Evolutionary conservation across 2,329 filamentous ascomycete genomes (phyloP).

Genomic region (Fusarium sacchari): DNA sequence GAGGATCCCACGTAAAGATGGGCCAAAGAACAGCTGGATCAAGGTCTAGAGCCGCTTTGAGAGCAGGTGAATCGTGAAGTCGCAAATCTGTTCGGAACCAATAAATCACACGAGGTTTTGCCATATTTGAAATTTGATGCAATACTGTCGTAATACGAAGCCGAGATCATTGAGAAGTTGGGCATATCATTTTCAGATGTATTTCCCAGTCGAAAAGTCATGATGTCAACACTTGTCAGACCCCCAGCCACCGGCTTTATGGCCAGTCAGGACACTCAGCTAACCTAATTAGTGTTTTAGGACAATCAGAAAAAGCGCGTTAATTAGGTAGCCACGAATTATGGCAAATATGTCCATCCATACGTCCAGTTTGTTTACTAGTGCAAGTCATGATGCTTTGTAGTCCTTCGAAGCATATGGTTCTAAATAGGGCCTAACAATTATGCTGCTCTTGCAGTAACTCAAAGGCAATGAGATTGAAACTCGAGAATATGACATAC

Average conservation of each 20-base stretch:
- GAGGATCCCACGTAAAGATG: conserved; percentile 83
- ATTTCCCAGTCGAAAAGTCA: conserved; percentile 30
- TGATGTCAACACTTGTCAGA: conserved; percentile 40
- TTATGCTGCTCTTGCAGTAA: not conserved
- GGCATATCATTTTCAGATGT: not conserved
- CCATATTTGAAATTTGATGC: conserved; percentile 37
- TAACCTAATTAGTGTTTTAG: not conserved
- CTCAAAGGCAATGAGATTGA: not conserved
- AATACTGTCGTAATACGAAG: not conserved
- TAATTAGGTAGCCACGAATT: not conserved
- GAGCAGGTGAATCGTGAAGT: conserved; percentile 79
- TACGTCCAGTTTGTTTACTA: not conserved
- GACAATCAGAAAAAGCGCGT: not conserved
- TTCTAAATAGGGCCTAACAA: not conserved
- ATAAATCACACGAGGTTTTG: conserved; percentile 67
- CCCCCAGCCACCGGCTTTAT: conserved; percentile 31
- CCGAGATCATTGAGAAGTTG: not conserved
- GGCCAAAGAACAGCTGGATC: conserved; percentile 76
- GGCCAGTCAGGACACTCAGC: not conserved
- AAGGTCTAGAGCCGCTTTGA: conserved; percentile 76
- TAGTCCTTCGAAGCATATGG: not conserved
- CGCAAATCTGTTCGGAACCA: conserved; percentile 84
- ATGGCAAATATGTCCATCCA: not conserved
- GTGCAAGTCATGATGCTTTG: not conserved
- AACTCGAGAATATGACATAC: not conserved